phyloP scores from a whole-genome alignment of 805 yeast genomes.

The Candida nonsorbophila region DNA sequence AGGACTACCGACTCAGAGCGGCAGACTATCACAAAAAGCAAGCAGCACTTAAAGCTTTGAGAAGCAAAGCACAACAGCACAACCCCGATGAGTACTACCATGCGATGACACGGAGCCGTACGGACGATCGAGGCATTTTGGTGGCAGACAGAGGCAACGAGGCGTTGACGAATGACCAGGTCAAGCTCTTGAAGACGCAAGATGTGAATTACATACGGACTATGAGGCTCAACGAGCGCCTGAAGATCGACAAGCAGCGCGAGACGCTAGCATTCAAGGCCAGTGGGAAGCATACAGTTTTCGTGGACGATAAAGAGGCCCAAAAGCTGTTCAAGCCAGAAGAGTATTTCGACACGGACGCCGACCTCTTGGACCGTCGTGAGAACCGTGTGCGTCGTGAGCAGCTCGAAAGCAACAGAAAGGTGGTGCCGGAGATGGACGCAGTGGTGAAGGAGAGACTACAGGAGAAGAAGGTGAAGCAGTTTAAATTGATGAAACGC shows the following conservation, averaged over 20 bases:
- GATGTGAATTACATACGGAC: slow-evolving; percentile 84
- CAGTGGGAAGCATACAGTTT: slow-evolving; percentile 78
- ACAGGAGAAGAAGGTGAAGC: slow-evolving; percentile 54
- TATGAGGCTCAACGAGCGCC: slow-evolving; percentile 61
- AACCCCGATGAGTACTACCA: slow-evolving; percentile 97
- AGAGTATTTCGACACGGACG: slow-evolving; percentile 65
- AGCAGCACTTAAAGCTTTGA: slow-evolving; percentile 63
- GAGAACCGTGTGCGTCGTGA: slow-evolving; percentile 66
- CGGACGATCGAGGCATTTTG: slow-evolving; percentile 67
- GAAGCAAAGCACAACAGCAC: slow-evolving; percentile 63
- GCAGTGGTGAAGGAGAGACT: slow-evolving; percentile 24
- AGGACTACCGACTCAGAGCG: slow-evolving; percentile 46
- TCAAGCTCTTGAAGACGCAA: slow-evolving; percentile 80
- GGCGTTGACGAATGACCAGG: slow-evolving; percentile 64
- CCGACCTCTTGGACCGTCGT: slow-evolving; percentile 50
- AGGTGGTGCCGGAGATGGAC: slow-evolving; percentile 24
- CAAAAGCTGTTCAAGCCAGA: slow-evolving; percentile 60
- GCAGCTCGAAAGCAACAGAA: slow-evolving; percentile 47
- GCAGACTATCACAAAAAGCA: slow-evolving; percentile 54
- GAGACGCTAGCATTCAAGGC: slow-evolving; percentile 46
- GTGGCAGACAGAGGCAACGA: slow-evolving; percentile 62
- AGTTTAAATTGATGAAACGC: slow-evolving; percentile 53
- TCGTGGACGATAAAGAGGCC: slow-evolving; percentile 61
- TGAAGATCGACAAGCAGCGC: slow-evolving; percentile 56
- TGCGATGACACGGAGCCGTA: slow-evolving; percentile 72